A percentile compares a stretch with the other conserved stretches of the same genome.
Evolutionary conservation across 768 basidiomycete species (phyloP).

Genomic region (Suillus ampliporus): DNA sequence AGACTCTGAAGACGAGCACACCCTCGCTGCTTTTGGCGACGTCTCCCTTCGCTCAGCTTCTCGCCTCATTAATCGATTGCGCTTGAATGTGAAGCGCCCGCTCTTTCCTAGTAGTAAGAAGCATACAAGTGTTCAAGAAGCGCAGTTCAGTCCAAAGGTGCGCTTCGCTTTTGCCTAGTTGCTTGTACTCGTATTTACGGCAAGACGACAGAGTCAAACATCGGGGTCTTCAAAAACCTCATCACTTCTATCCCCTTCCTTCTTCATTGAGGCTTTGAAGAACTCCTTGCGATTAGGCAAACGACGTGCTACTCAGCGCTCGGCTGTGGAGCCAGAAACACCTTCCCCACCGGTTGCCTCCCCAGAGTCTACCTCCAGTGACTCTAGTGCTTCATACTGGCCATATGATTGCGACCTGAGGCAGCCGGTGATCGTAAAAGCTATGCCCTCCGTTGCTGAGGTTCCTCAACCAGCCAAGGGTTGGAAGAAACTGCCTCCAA

Average conservation of each 20-base stretch:
- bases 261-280: not conserved
- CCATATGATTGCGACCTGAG: not conserved
- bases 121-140: not conserved
- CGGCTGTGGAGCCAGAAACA: not conserved
- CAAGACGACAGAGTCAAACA: not conserved
- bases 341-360: too few species aligned
- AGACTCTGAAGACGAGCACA: slow-evolving; percentile 43
- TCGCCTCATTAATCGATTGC: slow-evolving; percentile 19
- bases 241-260: not conserved
- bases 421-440: not conserved
- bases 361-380: not conserved
- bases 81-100: slow-evolving; percentile 32
- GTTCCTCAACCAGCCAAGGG: not conserved
- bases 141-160: slow-evolving; percentile 9
- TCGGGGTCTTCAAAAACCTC: not conserved
- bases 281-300: not conserved
- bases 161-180: not conserved
- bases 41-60: slow-evolving; percentile 42
- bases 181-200: not conserved
- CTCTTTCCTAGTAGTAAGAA: slow-evolving; percentile 35
- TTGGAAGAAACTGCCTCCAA: slow-evolving; percentile 36
- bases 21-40: slow-evolving; percentile 50
- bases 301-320: not conserved
- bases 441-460: not conserved
- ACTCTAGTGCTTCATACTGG: not conserved